Evolutionary conservation across 2,329 filamentous ascomycete genomes (phyloP).

Genomic region (Aurifilum marmelostoma): DNA sequence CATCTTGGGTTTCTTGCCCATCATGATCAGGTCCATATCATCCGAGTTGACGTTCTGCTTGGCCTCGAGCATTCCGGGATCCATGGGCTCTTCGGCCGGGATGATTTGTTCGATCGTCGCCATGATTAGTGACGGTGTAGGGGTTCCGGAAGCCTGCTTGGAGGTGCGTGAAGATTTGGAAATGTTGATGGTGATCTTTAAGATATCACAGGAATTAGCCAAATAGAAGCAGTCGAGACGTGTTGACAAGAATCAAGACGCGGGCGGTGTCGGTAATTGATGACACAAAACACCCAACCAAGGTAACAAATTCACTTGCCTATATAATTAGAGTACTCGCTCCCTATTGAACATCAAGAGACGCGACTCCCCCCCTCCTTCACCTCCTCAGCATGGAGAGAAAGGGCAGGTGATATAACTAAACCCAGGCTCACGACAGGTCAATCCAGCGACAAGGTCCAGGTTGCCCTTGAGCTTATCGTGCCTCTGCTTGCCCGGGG

Average conservation of each 20-base stretch:
- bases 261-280: not conserved
- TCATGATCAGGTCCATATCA: conserved; percentile 11
- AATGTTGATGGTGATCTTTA: not conserved
- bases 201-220: not conserved
- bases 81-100: not conserved
- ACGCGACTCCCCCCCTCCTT: not conserved
- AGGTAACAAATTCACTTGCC: not conserved
- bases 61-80: conserved; percentile 8
- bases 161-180: not conserved
- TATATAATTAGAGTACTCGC: not conserved
- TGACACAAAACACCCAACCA: not conserved
- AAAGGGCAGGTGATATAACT: not conserved
- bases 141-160: not conserved
- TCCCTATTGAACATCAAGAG: not conserved
- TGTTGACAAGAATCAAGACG: not conserved
- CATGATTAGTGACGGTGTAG: not conserved
- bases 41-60: not conserved
- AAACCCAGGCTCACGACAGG: not conserved
- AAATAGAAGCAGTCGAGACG: not conserved
- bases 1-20: conserved; percentile 12
- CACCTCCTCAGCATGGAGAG: not conserved
- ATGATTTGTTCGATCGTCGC: not conserved
- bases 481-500: not conserved
- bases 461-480: not conserved
- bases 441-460: not conserved